phyloP scores from a whole-genome alignment of 2,329 filamentous ascomycete genomes.

The Aquanectria penicillioides region DNA sequence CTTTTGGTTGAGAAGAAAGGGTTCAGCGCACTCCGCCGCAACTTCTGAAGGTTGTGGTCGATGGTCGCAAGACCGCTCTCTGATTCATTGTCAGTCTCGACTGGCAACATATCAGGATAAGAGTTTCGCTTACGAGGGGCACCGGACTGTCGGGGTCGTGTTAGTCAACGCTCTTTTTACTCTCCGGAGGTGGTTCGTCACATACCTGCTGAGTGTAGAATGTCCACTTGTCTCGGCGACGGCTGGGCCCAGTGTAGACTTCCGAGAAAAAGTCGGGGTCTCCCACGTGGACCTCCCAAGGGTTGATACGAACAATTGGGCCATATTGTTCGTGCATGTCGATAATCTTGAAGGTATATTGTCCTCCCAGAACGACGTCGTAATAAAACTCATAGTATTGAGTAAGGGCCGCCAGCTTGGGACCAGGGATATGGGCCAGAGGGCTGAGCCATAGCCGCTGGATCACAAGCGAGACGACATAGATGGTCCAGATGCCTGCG shows the following conservation, averaged over 20 bases:
- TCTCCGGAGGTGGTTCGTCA: neutral
- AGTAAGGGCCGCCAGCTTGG: constrained; percentile 51
- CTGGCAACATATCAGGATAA: constrained; percentile 21
- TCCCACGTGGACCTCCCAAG: constrained; percentile 52
- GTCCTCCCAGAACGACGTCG: constrained; percentile 52
- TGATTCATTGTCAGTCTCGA: constrained; percentile 35
- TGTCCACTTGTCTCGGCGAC: constrained; percentile 46
- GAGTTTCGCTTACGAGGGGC: constrained; percentile 44
- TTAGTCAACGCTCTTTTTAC: constrained; percentile 24
- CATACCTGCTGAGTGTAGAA: constrained; percentile 50
- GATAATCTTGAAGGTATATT: constrained; percentile 54
- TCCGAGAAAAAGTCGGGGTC: constrained; percentile 52
- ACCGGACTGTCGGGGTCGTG: constrained; percentile 40
- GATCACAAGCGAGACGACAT: constrained; percentile 42
- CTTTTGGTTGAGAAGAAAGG: constrained; percentile 51
- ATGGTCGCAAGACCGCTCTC: constrained; percentile 48
- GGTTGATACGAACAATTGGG: constrained; percentile 52
- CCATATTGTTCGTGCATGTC: constrained; percentile 55
- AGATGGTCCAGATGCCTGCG: constrained; percentile 42
- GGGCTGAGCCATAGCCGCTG: constrained; percentile 51
- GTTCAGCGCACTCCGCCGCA: constrained; percentile 48
- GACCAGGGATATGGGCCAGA: constrained; percentile 51
- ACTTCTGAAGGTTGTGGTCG: constrained; percentile 47
- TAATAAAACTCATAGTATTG: constrained; percentile 56
- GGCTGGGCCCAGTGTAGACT: constrained; percentile 47